Base-by-base conservation (phyloP, 1,139 yeast genomes). In the Taphrina deformans region DNA sequence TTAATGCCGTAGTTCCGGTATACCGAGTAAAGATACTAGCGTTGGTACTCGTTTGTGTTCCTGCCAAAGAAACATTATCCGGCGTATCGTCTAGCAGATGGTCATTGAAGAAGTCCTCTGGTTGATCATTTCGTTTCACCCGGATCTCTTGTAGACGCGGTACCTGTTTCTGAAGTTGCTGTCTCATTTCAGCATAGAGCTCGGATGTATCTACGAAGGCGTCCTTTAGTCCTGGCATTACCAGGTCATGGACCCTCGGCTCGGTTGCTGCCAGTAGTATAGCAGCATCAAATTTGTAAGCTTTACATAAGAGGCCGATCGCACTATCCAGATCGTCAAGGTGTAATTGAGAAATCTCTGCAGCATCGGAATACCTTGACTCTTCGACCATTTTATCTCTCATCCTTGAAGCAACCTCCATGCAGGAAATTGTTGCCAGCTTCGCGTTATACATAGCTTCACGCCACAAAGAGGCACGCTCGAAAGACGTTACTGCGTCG, bases 21-120 rank as follows among this genome's bases (percentile, higher is more conserved):
- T 92, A 91, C 69, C 98, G 98, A 0, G 99, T 93, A 77, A 91
- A 89, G 75, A 92, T 89, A 0, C 98, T 91, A 31, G 95, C 96
- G 12, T 91, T 87, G 0, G 97, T 89, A 0, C 97, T 88, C 0
- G 97, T 87, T 74, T 91, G 97, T 0, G 97, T 88, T 0, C 96
- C 95, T 0, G 98, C 98, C 69, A 95, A 83, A 0, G 98, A 92
- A 1, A 95, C 96, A 75, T 92, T 89, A 75, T 93, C 99, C 0
- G 97, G 93, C 16, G 88, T 83, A 69, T 89, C 96, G 69, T 70
- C 75, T 12, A 70, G 74, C 9, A 71, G 70, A 3, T 71, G 75
- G 9, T 77, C 80, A n/a, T 44, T 44, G 74, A 87, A 90, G 33
- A 90, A 93, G 1, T 89, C 86, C 72, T 85, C 86, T 6, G 97